Percentiles rank a stretch among this genome's conserved stretches.
Evolutionary conservation across 2,329 filamentous ascomycete species (phyloP).

Genomic region (Plectosphaerella cucumerina): DNA sequence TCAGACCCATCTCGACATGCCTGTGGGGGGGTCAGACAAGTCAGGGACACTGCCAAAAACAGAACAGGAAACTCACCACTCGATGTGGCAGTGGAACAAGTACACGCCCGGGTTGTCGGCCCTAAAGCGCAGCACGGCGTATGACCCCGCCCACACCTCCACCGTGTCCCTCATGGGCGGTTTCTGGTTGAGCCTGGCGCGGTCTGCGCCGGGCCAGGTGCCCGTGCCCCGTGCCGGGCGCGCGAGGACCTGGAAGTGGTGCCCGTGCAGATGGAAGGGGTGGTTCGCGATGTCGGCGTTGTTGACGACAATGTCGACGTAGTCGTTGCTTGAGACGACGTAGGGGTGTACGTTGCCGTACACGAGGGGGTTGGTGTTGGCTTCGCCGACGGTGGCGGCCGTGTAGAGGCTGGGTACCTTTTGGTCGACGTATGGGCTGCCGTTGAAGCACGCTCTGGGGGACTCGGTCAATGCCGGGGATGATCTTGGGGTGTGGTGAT

Average conservation of each 20-base stretch:
- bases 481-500: background rate
- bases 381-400: conserved; percentile 51
- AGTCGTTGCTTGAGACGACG: conserved; percentile 29
- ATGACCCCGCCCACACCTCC: conserved; percentile 33
- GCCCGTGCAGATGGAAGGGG: conserved; percentile 51
- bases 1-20: conserved; percentile 56
- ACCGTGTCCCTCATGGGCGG: conserved; percentile 33
- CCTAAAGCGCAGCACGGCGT: conserved; percentile 46
- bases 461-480: background rate
- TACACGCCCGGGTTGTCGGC: conserved; percentile 51
- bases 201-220: conserved; percentile 26
- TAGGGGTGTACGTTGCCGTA: conserved; percentile 41
- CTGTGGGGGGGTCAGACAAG: too few relatives aligned
- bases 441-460: conserved; percentile 52
- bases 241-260: conserved; percentile 51
- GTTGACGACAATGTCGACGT: conserved; percentile 46
- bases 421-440: conserved; percentile 61
- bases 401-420: conserved; percentile 70
- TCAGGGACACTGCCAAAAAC: too few relatives aligned
- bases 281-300: conserved; percentile 42
- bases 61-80: conserved; percentile 31
- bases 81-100: conserved; percentile 56
- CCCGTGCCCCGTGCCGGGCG: conserved; percentile 31
- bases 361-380: conserved; percentile 34
- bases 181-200: conserved; percentile 17